These are phyloP conservation scores for Tanozyma kutaoensis DNA, from an alignment of 805 yeast genomes.

Conservation along the genomic window DNA sequence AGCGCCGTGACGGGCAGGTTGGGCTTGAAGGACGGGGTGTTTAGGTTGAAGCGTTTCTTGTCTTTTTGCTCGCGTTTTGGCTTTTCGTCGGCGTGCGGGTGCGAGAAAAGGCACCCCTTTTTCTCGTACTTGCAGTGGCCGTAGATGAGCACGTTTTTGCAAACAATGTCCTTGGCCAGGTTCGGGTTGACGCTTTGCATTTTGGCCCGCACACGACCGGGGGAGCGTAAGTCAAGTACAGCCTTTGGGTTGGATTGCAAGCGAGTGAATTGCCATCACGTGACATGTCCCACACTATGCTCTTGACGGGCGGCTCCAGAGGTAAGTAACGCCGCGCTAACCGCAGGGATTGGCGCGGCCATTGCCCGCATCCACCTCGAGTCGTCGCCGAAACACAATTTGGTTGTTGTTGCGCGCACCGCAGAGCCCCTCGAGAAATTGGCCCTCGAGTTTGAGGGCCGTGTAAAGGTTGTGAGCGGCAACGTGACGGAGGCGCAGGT, in stretches of 20 bases:
- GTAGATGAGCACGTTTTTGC: slow-evolving; percentile 73
- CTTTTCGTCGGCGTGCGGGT: too few relatives aligned
- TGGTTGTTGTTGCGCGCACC: slow-evolving; percentile 67
- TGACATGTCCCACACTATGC: slow-evolving; percentile 10
- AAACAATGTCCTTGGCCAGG: slow-evolving; percentile 62
- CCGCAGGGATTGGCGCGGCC: slow-evolving; percentile 67
- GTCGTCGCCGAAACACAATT: slow-evolving; percentile 17
- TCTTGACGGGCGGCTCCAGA: slow-evolving; percentile 10
- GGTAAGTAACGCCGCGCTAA: slow-evolving; percentile 7
- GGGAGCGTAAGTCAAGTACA: too few relatives aligned
- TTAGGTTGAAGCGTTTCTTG: slow-evolving; percentile 27
- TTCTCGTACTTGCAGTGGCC: slow-evolving; percentile 83
- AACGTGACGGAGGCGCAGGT: slow-evolving; percentile 40
- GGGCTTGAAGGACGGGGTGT: slow-evolving; percentile 33
- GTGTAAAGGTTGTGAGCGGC: slow-evolving; percentile 41
- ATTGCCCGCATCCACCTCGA: slow-evolving; percentile 42
- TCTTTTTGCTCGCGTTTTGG: too few relatives aligned
- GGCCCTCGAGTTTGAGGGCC: slow-evolving; percentile 10
- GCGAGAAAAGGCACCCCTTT: slow-evolving; percentile 77
- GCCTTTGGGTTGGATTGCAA: too few relatives aligned
- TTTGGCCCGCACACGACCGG: too few relatives aligned
- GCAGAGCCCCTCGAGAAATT: slow-evolving; percentile 31
- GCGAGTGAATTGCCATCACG: too few relatives aligned
- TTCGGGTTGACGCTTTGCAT: slow-evolving; percentile 36
- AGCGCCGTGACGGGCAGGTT: slow-evolving; percentile 12